Conservation (phyloP, 805 yeast genomes). For the Debaryomyces hansenii region DNA sequence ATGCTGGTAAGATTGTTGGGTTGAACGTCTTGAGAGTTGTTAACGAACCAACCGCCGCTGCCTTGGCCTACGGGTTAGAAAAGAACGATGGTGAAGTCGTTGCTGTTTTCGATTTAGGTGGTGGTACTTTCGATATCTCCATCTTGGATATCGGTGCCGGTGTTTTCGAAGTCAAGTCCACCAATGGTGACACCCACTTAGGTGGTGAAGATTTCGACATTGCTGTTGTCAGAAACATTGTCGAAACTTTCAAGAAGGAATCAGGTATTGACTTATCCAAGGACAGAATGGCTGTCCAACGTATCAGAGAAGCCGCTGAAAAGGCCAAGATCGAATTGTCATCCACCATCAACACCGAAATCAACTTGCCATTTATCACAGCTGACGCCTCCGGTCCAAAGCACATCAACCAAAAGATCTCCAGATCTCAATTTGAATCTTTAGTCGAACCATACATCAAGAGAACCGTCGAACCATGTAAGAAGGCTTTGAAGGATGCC, state of each 20-base stretch:
- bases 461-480: conserved; percentile 73
- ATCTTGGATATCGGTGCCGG: conserved; percentile 96
- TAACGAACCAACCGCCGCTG: conserved; percentile 92
- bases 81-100: conserved; percentile 76
- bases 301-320: conserved; percentile 86
- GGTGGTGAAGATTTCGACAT: conserved; percentile 95
- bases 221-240: conserved; percentile 78
- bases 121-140: conserved; percentile 98
- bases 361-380: conserved; percentile 82
- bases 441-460: conserved; percentile 69
- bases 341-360: conserved; percentile 67
- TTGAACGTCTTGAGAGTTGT: conserved; percentile 86
- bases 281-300: conserved; percentile 79
- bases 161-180: conserved; percentile 96
- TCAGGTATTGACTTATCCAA: conserved; percentile 61
- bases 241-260: conserved; percentile 75
- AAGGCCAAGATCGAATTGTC: conserved; percentile 87
- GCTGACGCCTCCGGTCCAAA: conserved; percentile 83
- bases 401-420: conserved; percentile 69
- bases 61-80: conserved; percentile 92
- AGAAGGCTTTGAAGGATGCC: conserved; percentile 82
- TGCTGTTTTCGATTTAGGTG: conserved; percentile 97
- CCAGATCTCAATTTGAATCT: conserved; percentile 67
- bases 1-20: conserved; percentile 97
- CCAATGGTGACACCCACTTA: conserved; percentile 93